Evolutionary conservation across 139 green algal genomes (phyloP).

Genomic region (Diplosphaera chodatii): DNA sequence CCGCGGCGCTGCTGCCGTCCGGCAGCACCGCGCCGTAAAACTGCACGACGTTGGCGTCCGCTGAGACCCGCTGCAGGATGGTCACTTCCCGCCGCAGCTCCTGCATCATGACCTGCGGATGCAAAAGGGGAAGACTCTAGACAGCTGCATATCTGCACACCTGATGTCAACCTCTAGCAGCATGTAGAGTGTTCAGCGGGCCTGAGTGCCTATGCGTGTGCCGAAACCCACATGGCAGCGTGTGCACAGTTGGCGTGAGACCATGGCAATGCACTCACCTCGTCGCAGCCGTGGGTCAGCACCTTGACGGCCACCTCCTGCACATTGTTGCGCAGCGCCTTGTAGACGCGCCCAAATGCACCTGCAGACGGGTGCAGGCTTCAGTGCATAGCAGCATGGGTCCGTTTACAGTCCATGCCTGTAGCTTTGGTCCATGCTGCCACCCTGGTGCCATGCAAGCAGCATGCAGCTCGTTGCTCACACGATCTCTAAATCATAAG

Average conservation of each 20-base stretch:
- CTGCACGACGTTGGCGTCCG: not conserved
- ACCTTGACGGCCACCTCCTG: conserved; percentile 13
- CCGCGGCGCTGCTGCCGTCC: not conserved
- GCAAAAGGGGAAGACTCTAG: too few species aligned
- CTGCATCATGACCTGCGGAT: not conserved
- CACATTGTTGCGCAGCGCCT: conserved; percentile 4
- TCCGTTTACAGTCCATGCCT: too few species aligned
- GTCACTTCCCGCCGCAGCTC: not conserved
- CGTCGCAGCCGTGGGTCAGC: not conserved
- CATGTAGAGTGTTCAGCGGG: too few species aligned
- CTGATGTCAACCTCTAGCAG: too few species aligned
- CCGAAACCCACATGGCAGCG: too few species aligned
- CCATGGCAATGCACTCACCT: not conserved
- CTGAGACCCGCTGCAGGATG: not conserved
- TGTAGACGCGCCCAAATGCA: not conserved
- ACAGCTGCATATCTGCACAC: too few species aligned
- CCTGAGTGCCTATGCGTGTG: too few species aligned
- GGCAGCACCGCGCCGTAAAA: conserved; percentile 2
- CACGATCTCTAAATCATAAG: too few species aligned
- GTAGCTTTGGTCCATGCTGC: not conserved
- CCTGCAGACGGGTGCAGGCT: not conserved
- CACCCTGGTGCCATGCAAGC: too few species aligned
- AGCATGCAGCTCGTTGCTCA: too few species aligned
- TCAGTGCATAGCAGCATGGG: not conserved
- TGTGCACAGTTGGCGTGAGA: too few species aligned